phyloP scores from a whole-genome alignment of 352 stramenopile species.

The Pythium apleroticum region DNA sequence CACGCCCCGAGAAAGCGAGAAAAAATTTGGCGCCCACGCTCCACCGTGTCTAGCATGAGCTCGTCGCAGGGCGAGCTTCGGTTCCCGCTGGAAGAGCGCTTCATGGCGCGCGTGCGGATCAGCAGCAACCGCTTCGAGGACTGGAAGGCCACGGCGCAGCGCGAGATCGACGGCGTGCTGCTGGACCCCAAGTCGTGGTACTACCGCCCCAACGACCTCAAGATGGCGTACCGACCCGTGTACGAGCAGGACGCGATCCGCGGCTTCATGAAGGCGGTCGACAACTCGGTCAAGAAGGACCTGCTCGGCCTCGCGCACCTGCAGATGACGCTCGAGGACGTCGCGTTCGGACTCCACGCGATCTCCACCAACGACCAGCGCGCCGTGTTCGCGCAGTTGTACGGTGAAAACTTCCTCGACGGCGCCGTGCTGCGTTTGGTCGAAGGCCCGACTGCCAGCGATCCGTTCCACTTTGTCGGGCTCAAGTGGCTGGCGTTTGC shows the following conservation, averaged over 20 bases:
- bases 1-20: background rate
- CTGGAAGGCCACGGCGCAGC: constrained; percentile 23
- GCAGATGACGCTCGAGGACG: constrained; percentile 29
- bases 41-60: constrained; percentile 27
- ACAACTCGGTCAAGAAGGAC: constrained; percentile 21
- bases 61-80: constrained; percentile 20
- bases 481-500: constrained; percentile 32
- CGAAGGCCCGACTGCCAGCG: constrained; percentile 16
- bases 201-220: constrained; percentile 30
- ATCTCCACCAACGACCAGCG: constrained; percentile 30
- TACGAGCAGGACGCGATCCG: constrained; percentile 36
- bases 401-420: constrained; percentile 28
- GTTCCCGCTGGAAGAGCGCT: constrained; percentile 29
- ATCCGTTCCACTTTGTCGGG: constrained; percentile 32
- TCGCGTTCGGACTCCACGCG: constrained; percentile 27
- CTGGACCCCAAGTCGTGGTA: constrained; percentile 32
- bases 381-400: constrained; percentile 29
- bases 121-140: constrained; percentile 30
- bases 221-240: constrained; percentile 22
- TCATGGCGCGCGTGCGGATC: constrained; percentile 26
- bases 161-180: constrained; percentile 26
- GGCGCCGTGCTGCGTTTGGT: constrained; percentile 15
- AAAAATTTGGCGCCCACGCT: constrained; percentile 26
- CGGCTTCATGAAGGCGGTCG: constrained; percentile 15
- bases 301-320: constrained; percentile 27